phyloP scores from a whole-genome alignment of 352 stramenopile species.

The Pythium volutum region DNA sequence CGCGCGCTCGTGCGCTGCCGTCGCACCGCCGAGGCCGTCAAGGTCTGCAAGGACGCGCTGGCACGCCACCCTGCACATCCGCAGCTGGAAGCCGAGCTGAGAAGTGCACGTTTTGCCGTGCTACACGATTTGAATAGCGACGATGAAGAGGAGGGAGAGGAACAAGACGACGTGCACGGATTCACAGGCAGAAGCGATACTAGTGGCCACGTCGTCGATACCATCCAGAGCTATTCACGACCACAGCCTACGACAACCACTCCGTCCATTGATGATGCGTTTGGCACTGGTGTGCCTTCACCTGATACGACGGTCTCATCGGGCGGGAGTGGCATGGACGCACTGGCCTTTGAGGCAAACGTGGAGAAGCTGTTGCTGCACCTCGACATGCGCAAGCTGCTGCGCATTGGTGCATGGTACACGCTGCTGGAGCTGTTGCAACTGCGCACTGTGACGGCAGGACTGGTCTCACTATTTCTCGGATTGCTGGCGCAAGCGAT shows the following conservation, averaged over 20 bases:
- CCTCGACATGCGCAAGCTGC: conserved; percentile 52
- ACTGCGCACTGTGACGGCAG: conserved; percentile 42
- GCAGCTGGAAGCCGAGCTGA: conserved; percentile 43
- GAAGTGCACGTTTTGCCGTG: conserved; percentile 51
- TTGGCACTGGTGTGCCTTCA: not conserved
- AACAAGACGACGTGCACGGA: not conserved
- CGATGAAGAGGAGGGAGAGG: conserved; percentile 31
- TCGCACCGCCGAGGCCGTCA: conserved; percentile 21
- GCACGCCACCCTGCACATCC: conserved; percentile 32
- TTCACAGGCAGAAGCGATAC: not conserved
- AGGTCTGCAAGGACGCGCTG: conserved; percentile 26
- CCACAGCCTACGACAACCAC: not conserved
- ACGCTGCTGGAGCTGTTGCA: conserved; percentile 52
- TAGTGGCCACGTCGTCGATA: not conserved
- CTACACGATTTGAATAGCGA: conserved; percentile 42
- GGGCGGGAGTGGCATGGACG: not conserved
- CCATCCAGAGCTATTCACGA: not conserved
- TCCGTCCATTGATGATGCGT: not conserved
- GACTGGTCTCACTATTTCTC: conserved; percentile 45
- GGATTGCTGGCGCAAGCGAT: conserved; percentile 48
- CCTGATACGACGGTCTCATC: not conserved
- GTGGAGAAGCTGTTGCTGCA: conserved; percentile 51
- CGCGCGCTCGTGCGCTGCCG: conserved; percentile 6
- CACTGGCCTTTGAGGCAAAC: conserved; percentile 50
- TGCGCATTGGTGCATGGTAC: conserved; percentile 47